Evolutionary conservation across 179 eudicot species (phyloP), one percentile per base, ranked within the genome.

Genomic region (Heliamphora pulchella): DNA sequence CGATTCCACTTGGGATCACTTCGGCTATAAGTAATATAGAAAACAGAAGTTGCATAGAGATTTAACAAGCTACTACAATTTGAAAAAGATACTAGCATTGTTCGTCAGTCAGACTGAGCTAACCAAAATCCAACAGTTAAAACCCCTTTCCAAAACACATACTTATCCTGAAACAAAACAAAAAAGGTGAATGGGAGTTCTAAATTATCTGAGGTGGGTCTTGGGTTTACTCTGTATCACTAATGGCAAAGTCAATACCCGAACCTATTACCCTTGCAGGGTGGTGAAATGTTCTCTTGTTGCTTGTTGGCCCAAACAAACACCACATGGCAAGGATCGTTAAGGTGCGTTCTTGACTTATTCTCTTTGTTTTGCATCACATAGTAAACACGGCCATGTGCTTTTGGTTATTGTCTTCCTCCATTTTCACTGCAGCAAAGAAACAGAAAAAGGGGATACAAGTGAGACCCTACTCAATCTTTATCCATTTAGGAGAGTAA

Each of bases 341-440:
- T 43, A 51, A 81, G 90, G 90, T 87, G 82, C 88, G 90, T 62
- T 87, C 90, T 87, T 87, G 88, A 87, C 90, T 86, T 82, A 81
- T 76, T 78, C 81, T 4, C 61, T 82, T 66, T 44, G 62, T 44
- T 79, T 9, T 64, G 10, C 53, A 39, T 4, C 31, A 13, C 57
- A 10, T 6, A 3, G 80, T 72, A 76, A 82, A 78, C 84, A 51
- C 61, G 47, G 53, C 74, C 80, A 65, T 22, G 73, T 39, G 58
- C 51, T 68, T 39, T 68, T 0, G 5, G 2, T 78, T 43, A 13
- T 22, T 65, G 41, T 43, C 53, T 31, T 31, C 57, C 53, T 71
- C 44, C 71, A 31, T 20, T 69, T 70, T 76, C 54, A 70, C 85
- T 82, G 80, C 75, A 80, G 15, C 3, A 14, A 39, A 8, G 15